Percentiles rank a stretch among this genome's conserved stretches.
phyloP scores from a whole-genome alignment of 345 rosid genomes.

The Syzygium aqueum region DNA sequence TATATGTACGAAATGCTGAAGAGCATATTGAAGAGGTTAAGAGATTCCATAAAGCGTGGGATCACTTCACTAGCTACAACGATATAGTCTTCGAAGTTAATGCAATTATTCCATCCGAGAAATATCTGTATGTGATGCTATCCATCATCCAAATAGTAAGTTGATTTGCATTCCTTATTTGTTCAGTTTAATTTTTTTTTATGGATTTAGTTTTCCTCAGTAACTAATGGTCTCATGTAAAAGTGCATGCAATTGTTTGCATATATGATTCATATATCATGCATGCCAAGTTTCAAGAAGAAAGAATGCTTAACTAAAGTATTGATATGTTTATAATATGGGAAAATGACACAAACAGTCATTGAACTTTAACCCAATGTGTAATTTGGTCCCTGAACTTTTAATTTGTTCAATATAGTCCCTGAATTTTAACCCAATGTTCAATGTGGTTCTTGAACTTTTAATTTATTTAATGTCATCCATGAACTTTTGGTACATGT shows the following conservation, averaged over 20 bases:
- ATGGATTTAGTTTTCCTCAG: background rate
- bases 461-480: no score
- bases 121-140: background rate
- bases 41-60: background rate
- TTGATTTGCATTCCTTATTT: background rate
- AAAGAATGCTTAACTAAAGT: background rate
- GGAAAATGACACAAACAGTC: no score
- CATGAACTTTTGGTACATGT: no score
- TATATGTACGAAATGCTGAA: background rate
- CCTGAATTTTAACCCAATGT: no score
- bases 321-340: background rate
- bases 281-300: background rate
- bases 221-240: background rate
- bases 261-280: background rate
- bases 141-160: background rate
- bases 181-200: background rate
- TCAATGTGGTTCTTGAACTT: no score
- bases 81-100: background rate
- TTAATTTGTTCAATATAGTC: no score
- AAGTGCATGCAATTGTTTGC: background rate
- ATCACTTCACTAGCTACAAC: background rate
- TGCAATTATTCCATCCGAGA: background rate
- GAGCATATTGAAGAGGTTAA: background rate
- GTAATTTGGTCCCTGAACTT: no score
- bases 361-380: no score